Percentiles rank a stretch among this genome's conserved stretches.
Evolutionary conservation across 805 yeast species (phyloP).

Genomic region (Candida parachauliodes): DNA sequence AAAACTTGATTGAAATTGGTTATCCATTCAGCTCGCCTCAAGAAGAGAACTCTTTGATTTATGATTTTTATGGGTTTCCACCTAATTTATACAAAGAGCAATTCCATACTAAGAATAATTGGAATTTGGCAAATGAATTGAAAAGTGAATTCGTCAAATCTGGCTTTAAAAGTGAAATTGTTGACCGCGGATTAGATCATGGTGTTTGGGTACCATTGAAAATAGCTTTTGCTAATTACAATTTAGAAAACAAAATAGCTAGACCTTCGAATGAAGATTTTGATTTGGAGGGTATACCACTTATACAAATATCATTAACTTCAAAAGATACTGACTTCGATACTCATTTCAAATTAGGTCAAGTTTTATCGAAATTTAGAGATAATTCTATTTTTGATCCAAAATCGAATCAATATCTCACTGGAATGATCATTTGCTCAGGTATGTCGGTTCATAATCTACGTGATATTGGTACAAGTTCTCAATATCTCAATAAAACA

Average conservation of each 20-base stretch:
- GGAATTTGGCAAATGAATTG: conserved; percentile 43
- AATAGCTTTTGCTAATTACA: conserved; percentile 54
- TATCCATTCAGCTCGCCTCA: conserved; percentile 22
- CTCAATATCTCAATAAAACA: conserved; percentile 13
- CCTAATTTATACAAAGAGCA: conserved; percentile 56
- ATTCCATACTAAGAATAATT: conserved; percentile 51
- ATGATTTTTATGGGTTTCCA: conserved; percentile 78
- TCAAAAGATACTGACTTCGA: conserved; percentile 36
- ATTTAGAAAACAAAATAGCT: conserved; percentile 19
- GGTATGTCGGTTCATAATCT: conserved; percentile 83
- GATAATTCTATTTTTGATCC: conserved; percentile 34
- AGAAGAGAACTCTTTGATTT: conserved; percentile 54
- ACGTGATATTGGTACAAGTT: conserved; percentile 41
- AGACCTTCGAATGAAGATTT: conserved; percentile 20
- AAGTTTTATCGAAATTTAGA: conserved; percentile 49
- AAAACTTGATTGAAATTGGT: conserved; percentile 46
- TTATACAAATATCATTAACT: conserved; percentile 51
- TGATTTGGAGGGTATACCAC: conserved; percentile 43
- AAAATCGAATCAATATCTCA: conserved; percentile 18
- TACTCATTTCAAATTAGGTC: conserved; percentile 52
- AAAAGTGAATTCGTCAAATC: conserved; percentile 32
- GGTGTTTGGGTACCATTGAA: conserved; percentile 82
- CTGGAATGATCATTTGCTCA: conserved; percentile 54
- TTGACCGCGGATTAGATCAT: conserved; percentile 72
- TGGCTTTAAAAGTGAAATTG: conserved; percentile 44